Percentiles rank a stretch among this genome's conserved stretches.
Conservation (phyloP, 2,329 filamentous ascomycete species). For the Curvularia verruculosa region DNA sequence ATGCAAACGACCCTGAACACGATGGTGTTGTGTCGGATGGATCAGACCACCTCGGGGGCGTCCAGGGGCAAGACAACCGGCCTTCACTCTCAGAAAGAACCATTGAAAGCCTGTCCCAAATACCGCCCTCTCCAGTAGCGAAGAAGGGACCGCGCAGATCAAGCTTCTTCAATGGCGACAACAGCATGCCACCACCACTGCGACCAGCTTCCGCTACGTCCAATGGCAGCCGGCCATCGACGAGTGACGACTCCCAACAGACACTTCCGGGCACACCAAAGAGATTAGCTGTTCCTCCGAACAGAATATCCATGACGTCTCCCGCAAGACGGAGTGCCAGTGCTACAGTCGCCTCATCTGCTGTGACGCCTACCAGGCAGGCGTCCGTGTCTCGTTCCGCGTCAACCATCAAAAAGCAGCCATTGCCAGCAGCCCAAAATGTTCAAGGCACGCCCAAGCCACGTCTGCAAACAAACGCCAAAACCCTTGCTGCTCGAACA, state of each 20-base stretch:
- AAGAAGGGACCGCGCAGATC: constrained; percentile 68
- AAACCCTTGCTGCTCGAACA: constrained; percentile 45
- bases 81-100: constrained; percentile 80
- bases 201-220: constrained; percentile 67
- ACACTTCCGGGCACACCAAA: constrained; percentile 41
- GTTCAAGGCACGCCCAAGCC: constrained; percentile 36
- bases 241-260: constrained; percentile 51
- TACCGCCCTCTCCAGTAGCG: constrained; percentile 73
- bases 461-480: constrained; percentile 44
- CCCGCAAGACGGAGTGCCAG: constrained; percentile 48
- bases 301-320: constrained; percentile 42
- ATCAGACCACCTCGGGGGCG: constrained; percentile 15
- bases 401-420: constrained; percentile 39
- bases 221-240: constrained; percentile 58
- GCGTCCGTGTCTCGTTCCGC: constrained; percentile 43
- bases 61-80: constrained; percentile 48
- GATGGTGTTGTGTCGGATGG: constrained; percentile 23
- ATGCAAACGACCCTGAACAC: constrained; percentile 39
- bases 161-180: constrained; percentile 73
- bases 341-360: constrained; percentile 30
- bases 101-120: constrained; percentile 78
- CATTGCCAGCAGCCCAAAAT: constrained; percentile 35
- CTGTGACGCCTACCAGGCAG: constrained; percentile 40
- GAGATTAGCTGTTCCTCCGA: constrained; percentile 20
- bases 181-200: constrained; percentile 65